Conservation (phyloP, 2,329 filamentous ascomycete species). For the Penicillium verrucosum region DNA sequence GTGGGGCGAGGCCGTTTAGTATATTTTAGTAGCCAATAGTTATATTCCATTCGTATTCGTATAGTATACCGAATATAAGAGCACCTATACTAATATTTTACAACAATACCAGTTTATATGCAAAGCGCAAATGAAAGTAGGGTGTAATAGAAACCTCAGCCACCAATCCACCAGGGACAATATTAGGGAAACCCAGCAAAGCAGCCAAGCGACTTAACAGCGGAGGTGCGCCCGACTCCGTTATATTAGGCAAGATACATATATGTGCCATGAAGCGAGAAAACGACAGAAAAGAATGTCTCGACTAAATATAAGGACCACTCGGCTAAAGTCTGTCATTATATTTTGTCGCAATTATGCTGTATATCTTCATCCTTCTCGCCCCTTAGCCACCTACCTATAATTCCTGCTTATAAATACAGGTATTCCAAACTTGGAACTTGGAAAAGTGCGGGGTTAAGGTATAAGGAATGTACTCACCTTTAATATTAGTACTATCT, state of each 20-base stretch:
- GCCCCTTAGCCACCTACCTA: not conserved
- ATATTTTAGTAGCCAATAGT: no score
- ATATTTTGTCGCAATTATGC: not conserved
- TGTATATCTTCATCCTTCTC: not conserved
- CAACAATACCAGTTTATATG: not conserved
- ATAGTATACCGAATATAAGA: no score
- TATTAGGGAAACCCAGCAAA: not conserved
- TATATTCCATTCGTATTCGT: no score
- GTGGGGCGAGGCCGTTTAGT: no score
- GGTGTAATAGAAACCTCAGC: not conserved
- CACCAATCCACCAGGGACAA: not conserved
- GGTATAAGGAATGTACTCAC: not conserved
- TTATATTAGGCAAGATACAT: not conserved
- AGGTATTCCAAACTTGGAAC: not conserved
- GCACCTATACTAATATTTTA: no score
- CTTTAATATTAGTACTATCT: not conserved
- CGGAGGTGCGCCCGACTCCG: not conserved
- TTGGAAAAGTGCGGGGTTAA: not conserved
- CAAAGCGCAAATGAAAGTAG: not conserved
- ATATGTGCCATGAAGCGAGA: not conserved
- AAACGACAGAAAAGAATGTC: not conserved
- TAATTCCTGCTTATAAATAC: not conserved
- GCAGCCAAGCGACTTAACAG: not conserved
- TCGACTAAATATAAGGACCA: not conserved
- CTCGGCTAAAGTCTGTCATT: not conserved